A percentile compares a stretch with the other conserved stretches of the same genome.
Conservation (phyloP, 305 asterid species). For the Solanum hybrid region DNA sequence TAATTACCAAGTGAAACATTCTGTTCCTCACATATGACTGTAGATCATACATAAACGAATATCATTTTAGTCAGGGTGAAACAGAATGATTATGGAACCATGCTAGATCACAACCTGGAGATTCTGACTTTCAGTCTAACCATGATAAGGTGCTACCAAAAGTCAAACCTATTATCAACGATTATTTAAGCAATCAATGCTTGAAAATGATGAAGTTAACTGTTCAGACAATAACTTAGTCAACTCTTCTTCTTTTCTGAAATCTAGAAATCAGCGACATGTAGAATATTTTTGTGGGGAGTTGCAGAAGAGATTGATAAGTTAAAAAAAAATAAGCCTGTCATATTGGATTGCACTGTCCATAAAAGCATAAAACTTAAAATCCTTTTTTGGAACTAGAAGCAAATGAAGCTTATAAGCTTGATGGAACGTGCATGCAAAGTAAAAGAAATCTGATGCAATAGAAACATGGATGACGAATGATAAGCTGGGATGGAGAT, state of each 20-base stretch:
- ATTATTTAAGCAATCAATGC: background rate
- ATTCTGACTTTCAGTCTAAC: background rate
- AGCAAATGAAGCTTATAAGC: background rate
- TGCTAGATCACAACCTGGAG: background rate
- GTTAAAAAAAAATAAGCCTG: background rate
- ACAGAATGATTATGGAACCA: background rate
- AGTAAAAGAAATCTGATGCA: background rate
- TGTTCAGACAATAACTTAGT: background rate
- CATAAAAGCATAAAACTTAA: background rate
- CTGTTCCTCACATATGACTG: background rate
- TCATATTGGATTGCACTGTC: background rate
- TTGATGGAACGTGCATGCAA: background rate
- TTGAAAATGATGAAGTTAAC: background rate
- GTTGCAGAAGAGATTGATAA: background rate
- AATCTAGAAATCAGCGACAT: background rate
- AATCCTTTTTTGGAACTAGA: background rate
- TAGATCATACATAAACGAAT: background rate
- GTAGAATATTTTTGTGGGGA: background rate
- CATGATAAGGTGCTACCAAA: background rate
- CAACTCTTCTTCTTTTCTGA: background rate
- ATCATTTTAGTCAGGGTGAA: background rate
- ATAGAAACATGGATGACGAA: background rate
- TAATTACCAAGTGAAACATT: background rate
- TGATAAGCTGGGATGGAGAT: background rate
- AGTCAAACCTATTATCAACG: background rate